Base-by-base conservation (phyloP, 1,139 yeast genomes). In the Candida pseudoviswanathii region DNA sequence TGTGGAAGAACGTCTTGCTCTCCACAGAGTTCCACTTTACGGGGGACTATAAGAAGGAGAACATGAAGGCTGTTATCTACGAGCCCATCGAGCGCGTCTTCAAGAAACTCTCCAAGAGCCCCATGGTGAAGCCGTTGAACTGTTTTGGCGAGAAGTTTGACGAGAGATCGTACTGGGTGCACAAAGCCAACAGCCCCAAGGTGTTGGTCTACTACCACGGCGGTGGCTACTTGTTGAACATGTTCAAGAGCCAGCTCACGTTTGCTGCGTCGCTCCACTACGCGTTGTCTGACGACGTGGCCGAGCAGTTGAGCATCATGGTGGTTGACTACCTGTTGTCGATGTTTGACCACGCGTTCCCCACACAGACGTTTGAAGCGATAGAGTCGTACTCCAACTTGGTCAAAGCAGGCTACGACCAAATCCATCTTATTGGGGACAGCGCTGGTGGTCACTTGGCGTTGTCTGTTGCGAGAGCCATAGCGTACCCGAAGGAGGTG, bases 391-490 rank as follows among this genome's bases (percentile, higher is more conserved):
- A 75, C 52, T 54, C 59, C 16, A 58, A 59, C 22, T 59, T 78
- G 44, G 55, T 64, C 11, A 46, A 54, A 6, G 54, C 64, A 21
- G 72, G 74, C 0, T 71, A 66, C 47, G 53, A 56, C 5, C 66
- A 70, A 41, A 64, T 78, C 45, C 64, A 65, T 25, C 53, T 77
- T 4, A 50, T 73, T 40, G 82, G 81, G 5, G 83, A 77, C 54
- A 77, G 82, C 2, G 77, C 78, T 29, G 82, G 83, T 10, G 78
- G 67, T 2, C 77, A 77, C 56, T 59, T 76, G 55, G 63, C 68
- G 5, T 53, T 71, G 16, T 63, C 70, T 4, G 41, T 74, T 11
- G 57, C 66, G n/a, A 65, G 77, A 48, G 68, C 64, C 49, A 56
- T 66, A 34, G 66, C 71, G n/a, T 62, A 67, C 46, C 69, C 73